Evolutionary conservation across 2,329 filamentous ascomycete genomes (phyloP).

Genomic region (Thielaviopsis ethacetica): DNA sequence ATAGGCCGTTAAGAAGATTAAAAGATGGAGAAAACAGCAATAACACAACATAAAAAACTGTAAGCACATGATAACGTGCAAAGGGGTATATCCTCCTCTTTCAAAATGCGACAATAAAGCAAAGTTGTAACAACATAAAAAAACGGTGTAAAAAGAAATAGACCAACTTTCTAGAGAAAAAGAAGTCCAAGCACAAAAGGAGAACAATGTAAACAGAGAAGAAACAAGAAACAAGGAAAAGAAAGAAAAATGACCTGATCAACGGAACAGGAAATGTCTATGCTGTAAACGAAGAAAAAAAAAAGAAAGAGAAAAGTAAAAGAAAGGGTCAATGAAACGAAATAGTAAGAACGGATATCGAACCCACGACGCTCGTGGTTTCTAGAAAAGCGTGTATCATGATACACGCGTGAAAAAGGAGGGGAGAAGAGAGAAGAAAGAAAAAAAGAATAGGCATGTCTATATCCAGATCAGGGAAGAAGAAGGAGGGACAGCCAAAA

Average conservation of each 20-base stretch:
- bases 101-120: background rate
- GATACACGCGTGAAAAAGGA: background rate
- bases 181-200: background rate
- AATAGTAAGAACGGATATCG: background rate
- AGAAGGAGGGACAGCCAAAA: background rate
- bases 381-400: background rate
- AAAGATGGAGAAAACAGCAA: constrained; percentile 1
- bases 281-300: background rate
- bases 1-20: background rate
- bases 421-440: background rate
- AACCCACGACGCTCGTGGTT: too few species aligned
- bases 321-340: background rate
- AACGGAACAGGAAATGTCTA: background rate
- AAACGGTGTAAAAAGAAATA: too few species aligned
- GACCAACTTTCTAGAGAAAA: background rate
- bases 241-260: background rate
- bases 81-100: constrained; percentile 12
- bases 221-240: background rate
- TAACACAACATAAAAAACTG: constrained; percentile 2
- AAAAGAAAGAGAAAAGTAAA: background rate
- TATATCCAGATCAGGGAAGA: background rate
- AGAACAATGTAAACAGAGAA: background rate
- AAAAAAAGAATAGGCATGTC: background rate
- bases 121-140: too few species aligned
- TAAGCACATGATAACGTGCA: constrained; percentile 6